Base-by-base conservation (phyloP, 805 yeast species). In the Candida argentea region DNA sequence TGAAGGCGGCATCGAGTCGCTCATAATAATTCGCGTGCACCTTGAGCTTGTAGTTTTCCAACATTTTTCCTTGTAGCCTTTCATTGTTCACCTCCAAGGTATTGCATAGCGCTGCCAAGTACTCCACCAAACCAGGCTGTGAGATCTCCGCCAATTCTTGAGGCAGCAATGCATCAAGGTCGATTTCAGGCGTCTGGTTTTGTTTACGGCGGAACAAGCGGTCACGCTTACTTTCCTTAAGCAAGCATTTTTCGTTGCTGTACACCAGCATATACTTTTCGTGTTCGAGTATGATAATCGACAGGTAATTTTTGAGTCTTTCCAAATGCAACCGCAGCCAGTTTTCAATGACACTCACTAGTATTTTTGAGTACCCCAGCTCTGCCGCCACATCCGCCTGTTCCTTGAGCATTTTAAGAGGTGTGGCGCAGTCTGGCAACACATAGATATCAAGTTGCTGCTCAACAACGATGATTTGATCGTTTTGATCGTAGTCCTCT, bases 311-410 rank as follows among this genome's bases (percentile, higher is more conserved):
- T 16, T 58, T 56, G 37, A 81, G 85, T 36, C 94, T 62, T 29
- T 64, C 52, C 27, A 68, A 57, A 35, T 84, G 61, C 27, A 81
- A 60, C 5, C 56, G 59, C 18, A 79, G 70, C 62, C 86, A 81
- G 34, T 77, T 74, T 29, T 69, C 76, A 10, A 85, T 71, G 8
- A 84, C 91, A 14, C 89, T 91, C 8, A 76, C 75, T 19, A 85
- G 60, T 16, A 85, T 80, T 37, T 76, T 69, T 5, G 86, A 84
- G 50, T 82, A 86, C 3, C 84, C 83, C 3, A 89, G 74, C 18
- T 79, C 87, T 1, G 86, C 82, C 0, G 94, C 91, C 5, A 81
- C 87, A 36, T 81, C 93, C 10, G 84, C 77, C 50, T 86, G 94
- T 46, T 85, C 94, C n/a, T 78, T 76, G 33, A 85, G 72, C 77